Evolutionary conservation across 2,329 filamentous ascomycete species (phyloP), one percentile per base, ranked within the genome.

Genomic region (Trichophyton mentagrophytes): DNA sequence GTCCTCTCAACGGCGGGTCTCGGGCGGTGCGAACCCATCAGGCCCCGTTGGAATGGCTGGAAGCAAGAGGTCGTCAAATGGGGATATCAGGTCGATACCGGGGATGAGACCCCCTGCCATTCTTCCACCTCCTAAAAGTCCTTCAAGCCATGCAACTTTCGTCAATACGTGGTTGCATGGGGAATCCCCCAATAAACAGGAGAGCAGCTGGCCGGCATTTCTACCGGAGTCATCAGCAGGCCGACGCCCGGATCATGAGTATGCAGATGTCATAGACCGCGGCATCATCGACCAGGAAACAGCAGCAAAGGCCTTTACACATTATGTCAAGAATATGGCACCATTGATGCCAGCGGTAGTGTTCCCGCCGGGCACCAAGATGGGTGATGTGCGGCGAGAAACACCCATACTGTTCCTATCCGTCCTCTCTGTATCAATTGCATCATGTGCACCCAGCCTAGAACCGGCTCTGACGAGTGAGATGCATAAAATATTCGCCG

Each of bases 401-500:
- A 85, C 82, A 69, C 83, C 84, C 0, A 72, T 82, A 7, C 72
- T 86, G 0, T 84, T 85, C 64, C 75, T 85, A 11, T 77, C 81
- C 1, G 80, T 86, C 15, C 66, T 85, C 13, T 78, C 79, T 15
- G 76, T 79, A 8, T 78, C 81, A 0, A 78, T 81, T 1, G 79
- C 79, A 2, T 74, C 75, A 2, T 75, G 83, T 9, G 72, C 77
- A 15, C 76, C 79, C n/a, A 76, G 81, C 1, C 68, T 78, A 3
- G 88, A 90, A 69, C 77, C 80, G 8, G 75, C 77, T 27, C 75
- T 95, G 13, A 81, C 85, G 8, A 81, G 81, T 63, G 85, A 93
- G 67, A 74, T 90, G 60, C 87, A 90, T 76, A 83, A 85, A 63
- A 77, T 84, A 9, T 81, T 93, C 60, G 88, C 88, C 2, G 86